A percentile compares a stretch with the other conserved stretches of the same genome.
These are phyloP conservation scores for Hyparrhenia diplandra DNA, from an alignment of 176 grass and related monocot genomes.

Conservation along the genomic window DNA sequence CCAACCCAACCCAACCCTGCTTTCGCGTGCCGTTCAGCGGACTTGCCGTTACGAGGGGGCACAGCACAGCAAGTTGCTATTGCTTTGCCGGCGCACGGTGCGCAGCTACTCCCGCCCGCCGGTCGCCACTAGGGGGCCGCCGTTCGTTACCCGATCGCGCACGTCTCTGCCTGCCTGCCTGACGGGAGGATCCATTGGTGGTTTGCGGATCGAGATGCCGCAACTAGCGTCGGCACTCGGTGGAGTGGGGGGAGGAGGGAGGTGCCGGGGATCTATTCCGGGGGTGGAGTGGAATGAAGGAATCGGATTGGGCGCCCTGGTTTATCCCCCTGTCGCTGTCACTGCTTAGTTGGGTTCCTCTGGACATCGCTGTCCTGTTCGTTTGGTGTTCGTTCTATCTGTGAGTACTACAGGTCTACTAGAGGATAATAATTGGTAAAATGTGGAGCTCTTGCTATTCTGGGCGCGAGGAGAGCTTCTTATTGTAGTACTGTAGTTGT, in stretches of 20 bases:
- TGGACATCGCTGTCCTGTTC: not conserved
- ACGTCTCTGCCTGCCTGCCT: not conserved
- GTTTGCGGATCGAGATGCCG: not conserved
- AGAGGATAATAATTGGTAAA: not conserved
- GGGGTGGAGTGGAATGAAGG: not conserved
- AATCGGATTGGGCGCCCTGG: not conserved
- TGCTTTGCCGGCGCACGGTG: not conserved
- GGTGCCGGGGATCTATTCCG: not conserved
- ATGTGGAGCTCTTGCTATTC: not conserved
- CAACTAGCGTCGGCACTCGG: not conserved
- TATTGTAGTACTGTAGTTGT: not conserved
- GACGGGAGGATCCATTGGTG: not conserved
- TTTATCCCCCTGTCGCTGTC: conserved; percentile 1
- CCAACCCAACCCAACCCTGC: not conserved
- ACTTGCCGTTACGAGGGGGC: not conserved
- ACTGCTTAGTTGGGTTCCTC: not conserved
- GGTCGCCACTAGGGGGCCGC: not conserved
- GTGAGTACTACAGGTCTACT: not conserved
- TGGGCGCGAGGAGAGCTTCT: not conserved
- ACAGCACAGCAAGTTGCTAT: not conserved
- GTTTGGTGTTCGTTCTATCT: not conserved
- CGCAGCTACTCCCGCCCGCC: not conserved
- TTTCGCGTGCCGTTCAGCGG: not conserved
- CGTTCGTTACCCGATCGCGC: not conserved
- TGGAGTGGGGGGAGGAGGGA: not conserved